Base-by-base conservation (phyloP, 768 basidiomycete species). In the Termitomyces sp. region DNA sequence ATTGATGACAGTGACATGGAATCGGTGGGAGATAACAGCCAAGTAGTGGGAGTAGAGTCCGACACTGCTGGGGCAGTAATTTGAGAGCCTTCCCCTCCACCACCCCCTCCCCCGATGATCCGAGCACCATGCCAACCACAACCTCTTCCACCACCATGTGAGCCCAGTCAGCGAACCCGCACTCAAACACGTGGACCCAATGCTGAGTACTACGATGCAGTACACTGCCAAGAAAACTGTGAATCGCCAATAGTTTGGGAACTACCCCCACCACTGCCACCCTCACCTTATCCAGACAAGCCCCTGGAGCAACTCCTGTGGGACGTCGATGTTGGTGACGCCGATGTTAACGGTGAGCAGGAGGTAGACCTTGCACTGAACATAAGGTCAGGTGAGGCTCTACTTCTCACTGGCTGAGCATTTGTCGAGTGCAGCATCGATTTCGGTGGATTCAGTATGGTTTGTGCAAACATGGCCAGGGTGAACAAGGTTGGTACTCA, bases 401-500 rank as follows among this genome's bases (percentile, higher is more conserved):
- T n/a, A n/a, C n/a, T n/a, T n/a, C n/a, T n/a, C n/a, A n/a, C 51
- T 26, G 51, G 50, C 8, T 16, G 26, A 9, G 45, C 51, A 1
- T 58, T 36, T 20, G 42, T 46, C 10, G 56, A 52, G 20, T 30
- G 9, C 14, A 50, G 56, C 8, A 5, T 52, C 1, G 42, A 52
- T 27, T 36, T 51, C 4, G 43, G 56, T 0, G 47, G 39, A 20
- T 1, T 20, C 13, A 20, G 55, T 2, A 26, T 48, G 2, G 26
- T 36, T 6, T 51, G 36, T 34, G n/a, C 33, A n/a, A 32, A 32
- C 32, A 4, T 6, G 2, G 32, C 32, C 3, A 26, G 18, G 5
- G 57, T 43, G 12, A 46, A 26, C 13, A 58, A 53, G 43, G 57
- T 57, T 32, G 43, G 53, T 6, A 39, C 27, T 2, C 53, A 53